phyloP scores from a whole-genome alignment of 495 filamentous ascomycete genomes.

The Extremus antarcticus region DNA sequence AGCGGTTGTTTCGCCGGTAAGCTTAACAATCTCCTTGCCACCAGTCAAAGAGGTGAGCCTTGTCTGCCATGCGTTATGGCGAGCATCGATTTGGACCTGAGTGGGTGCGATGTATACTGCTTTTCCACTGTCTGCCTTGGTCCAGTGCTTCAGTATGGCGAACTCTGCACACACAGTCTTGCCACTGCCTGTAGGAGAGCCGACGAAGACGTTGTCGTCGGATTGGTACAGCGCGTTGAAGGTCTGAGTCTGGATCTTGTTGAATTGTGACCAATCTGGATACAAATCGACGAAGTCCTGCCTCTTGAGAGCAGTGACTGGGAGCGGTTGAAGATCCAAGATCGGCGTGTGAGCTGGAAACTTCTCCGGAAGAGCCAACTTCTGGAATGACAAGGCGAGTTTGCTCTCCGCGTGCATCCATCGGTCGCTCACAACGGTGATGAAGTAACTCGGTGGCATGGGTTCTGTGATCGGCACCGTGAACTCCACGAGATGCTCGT shows the following conservation, averaged over 20 bases:
- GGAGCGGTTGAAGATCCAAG: constrained; percentile 80
- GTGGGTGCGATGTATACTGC: constrained; percentile 94
- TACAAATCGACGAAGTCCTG: constrained; percentile 76
- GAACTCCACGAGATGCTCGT: constrained; percentile 95
- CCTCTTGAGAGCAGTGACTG: constrained; percentile 75
- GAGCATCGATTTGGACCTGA: constrained; percentile 80
- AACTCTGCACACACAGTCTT: constrained; percentile 97
- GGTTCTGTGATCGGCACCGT: constrained; percentile 93
- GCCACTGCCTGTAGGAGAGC: constrained; percentile 80
- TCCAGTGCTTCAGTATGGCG: constrained; percentile 82
- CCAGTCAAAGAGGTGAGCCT: constrained; percentile 62
- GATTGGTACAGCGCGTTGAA: constrained; percentile 85
- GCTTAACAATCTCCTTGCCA: constrained; percentile 85
- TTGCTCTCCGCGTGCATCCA: constrained; percentile 99
- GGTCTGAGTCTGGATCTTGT: constrained; percentile 93
- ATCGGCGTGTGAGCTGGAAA: constrained; percentile 89
- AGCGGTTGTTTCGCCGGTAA: constrained; percentile 84
- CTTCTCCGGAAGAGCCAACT: constrained; percentile 84
- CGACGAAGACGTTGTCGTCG: constrained; percentile 88
- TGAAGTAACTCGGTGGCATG: constrained; percentile 98
- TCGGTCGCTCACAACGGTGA: constrained; percentile 82
- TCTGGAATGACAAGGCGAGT: constrained; percentile 85
- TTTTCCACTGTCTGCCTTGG: constrained; percentile 53
- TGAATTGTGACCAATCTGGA: constrained; percentile 78
- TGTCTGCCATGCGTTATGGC: constrained; percentile 71